Evolutionary conservation across 768 basidiomycete species (phyloP), one percentile per base, ranked within the genome.

Genomic region (Russula olivacea): DNA sequence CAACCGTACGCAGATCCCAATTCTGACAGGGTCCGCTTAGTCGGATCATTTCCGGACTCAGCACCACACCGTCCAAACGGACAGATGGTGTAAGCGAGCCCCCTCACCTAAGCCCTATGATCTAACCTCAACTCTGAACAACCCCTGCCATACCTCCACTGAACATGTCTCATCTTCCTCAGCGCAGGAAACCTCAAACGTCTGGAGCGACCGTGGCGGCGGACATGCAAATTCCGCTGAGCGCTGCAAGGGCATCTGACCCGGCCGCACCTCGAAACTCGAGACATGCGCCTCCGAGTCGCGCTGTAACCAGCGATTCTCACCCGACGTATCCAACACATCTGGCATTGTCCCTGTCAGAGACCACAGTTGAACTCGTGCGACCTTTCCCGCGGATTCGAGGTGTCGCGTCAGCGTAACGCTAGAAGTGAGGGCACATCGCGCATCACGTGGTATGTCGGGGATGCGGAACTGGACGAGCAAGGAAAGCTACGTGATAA

Each of bases 391-490:
- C 23, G 58, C 53, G 17, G 38, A 17, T 21, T 64, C 63, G 47
- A 50, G 63, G 10, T 4, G 53, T 41, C 47, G 58, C 38, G 63
- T 40, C 2, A 55, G 52, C 28, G 58, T 59, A 47, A 64, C 55
- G 17, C 63, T 58, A 23, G 63, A 55, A 4, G 53, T 59, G 47
- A 64, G 40, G 38, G 36, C 9, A 21, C 63, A 64, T 48, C 32
- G 63, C 12, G 63, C 53, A 32, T 53, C 58, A 54, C 47, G 47
- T 55, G 57, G 7, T 8, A 52, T 50, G 30, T 59, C 53, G 5
- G 63, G 63, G 8, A 64, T 41, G 53, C 47, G 63, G 53, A 64
- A 14, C 49, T 59, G 63, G 38, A 64, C 53, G 3, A 64, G 58
- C 11, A 63, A 19, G 4, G 61, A 63, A 30, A 38, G 36, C 61